phyloP scores from a whole-genome alignment of 352 stramenopile species.

The Pythium coloratum region DNA sequence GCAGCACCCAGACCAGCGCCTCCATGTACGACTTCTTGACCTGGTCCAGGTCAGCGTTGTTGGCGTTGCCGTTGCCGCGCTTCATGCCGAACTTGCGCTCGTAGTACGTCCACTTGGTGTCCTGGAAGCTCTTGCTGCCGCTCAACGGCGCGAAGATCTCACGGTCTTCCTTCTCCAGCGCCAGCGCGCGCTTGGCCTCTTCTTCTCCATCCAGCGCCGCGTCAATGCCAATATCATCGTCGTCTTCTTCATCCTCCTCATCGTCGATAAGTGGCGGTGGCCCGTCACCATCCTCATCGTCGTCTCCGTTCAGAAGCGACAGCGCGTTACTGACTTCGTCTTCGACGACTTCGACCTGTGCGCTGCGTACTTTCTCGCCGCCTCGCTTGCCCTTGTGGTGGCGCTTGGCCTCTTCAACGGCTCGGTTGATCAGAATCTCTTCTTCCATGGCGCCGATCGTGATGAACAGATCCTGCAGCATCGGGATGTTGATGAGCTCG shows the following conservation, averaged over 20 bases:
- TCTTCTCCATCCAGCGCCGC: slow-evolving; percentile 57
- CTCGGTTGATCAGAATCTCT: slow-evolving; percentile 89
- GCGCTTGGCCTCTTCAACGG: slow-evolving; percentile 46
- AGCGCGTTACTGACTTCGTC: slow-evolving; percentile 48
- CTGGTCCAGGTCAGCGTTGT: slow-evolving; percentile 51
- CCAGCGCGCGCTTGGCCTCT: slow-evolving; percentile 46
- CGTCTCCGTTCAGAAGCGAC: slow-evolving; percentile 41
- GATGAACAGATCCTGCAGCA: slow-evolving; percentile 92
- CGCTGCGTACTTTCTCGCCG: slow-evolving; percentile 24
- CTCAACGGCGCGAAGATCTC: slow-evolving; percentile 52
- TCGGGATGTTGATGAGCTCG: slow-evolving; percentile 85
- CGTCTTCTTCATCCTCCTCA: slow-evolving; percentile 41
- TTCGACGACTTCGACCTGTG: slow-evolving; percentile 44
- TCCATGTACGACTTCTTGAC: slow-evolving; percentile 83
- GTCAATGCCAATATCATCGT: slow-evolving; percentile 40
- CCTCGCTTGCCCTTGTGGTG: slow-evolving; percentile 37
- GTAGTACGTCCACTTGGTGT: slow-evolving; percentile 88
- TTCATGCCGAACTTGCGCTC: slow-evolving; percentile 75
- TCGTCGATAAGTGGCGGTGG: slow-evolving; percentile 40
- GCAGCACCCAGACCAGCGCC: slow-evolving; percentile 72
- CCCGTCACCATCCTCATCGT: slow-evolving; percentile 30
- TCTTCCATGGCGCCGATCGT: slow-evolving; percentile 94
- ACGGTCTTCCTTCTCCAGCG: slow-evolving; percentile 39
- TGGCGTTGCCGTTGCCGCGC: slow-evolving; percentile 53
- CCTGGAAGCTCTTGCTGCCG: slow-evolving; percentile 73